A percentile compares a stretch with the other conserved stretches of the same genome.
phyloP scores from a whole-genome alignment of 106 monocot genomes.

The Dioscorea alata region DNA sequence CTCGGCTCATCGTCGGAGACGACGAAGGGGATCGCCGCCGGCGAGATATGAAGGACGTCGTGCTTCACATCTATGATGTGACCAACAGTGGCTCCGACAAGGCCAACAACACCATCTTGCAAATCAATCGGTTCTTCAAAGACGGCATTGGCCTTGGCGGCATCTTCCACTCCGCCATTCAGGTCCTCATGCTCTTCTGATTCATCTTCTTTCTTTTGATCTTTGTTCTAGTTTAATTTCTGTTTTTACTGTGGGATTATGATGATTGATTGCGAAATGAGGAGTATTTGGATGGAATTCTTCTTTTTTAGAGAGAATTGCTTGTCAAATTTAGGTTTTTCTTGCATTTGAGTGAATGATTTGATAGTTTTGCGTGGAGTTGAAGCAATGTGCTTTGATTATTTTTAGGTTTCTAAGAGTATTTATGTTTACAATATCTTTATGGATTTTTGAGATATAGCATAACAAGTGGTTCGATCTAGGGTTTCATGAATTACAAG shows the following conservation, averaged over 20 bases:
- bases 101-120: conserved; percentile 37
- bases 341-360: too few relatives aligned
- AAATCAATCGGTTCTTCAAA: conserved; percentile 44
- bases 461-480: too few relatives aligned
- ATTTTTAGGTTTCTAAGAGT: too few relatives aligned
- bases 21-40: not conserved
- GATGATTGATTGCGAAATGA: too few relatives aligned
- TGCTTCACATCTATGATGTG: conserved; percentile 39
- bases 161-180: conserved; percentile 42
- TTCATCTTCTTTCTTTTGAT: not conserved
- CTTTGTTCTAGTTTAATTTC: not conserved
- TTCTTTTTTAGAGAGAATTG: too few relatives aligned
- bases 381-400: too few relatives aligned
- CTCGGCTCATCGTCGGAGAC: not conserved
- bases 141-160: conserved; percentile 45
- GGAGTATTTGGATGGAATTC: too few relatives aligned
- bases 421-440: too few relatives aligned
- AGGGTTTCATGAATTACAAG: too few relatives aligned
- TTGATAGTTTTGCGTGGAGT: too few relatives aligned
- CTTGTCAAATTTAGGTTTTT: too few relatives aligned
- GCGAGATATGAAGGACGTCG: conserved; percentile 20
- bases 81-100: conserved; percentile 38
- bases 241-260: not conserved
- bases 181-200: conserved; percentile 8
- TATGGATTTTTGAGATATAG: too few relatives aligned